These are phyloP conservation scores for Auriscalpium microsporum DNA, from an alignment of 768 basidiomycete species.

Conservation along the genomic window DNA sequence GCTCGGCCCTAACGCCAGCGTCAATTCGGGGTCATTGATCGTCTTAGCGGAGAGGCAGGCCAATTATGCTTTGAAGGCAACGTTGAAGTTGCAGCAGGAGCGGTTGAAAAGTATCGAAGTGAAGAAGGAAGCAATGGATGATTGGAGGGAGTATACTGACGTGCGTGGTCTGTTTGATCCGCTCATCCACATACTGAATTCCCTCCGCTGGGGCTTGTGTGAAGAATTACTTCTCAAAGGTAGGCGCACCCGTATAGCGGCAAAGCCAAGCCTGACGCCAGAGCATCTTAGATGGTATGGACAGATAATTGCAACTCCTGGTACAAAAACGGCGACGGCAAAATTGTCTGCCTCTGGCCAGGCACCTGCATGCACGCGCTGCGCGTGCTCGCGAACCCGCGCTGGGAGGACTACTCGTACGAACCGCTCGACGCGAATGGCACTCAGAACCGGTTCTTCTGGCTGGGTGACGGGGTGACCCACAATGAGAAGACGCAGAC, in stretches of 20 bases:
- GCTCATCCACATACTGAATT: not conserved
- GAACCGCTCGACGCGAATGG: conserved; percentile 4
- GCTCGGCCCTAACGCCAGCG: conserved; percentile 20
- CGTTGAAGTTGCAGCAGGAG: conserved; percentile 25
- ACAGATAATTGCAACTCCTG: conserved; percentile 19
- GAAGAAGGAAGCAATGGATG: conserved; percentile 21
- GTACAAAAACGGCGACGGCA: conserved; percentile 22
- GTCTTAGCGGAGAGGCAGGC: conserved; percentile 20
- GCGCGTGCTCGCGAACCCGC: conserved; percentile 14
- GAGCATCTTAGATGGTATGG: conserved; percentile 14
- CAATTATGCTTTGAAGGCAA: conserved; percentile 17
- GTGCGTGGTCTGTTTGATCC: not conserved
- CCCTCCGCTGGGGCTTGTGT: not conserved
- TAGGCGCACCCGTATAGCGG: not conserved
- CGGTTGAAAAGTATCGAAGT: conserved; percentile 19
- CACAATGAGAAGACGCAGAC: conserved; percentile 14
- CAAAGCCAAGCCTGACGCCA: no score
- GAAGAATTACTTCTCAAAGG: conserved; percentile 10
- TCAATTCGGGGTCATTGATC: conserved; percentile 20
- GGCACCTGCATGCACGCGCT: conserved; percentile 8
- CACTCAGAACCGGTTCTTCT: conserved; percentile 16
- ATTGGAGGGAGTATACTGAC: conserved; percentile 22
- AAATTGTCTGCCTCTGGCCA: conserved; percentile 22
- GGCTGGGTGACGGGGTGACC: conserved; percentile 23
- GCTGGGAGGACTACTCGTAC: conserved; percentile 23